These are phyloP conservation scores for Fusarium scirpi DNA, from an alignment of 2,329 filamentous ascomycete genomes.

Conservation along the genomic window DNA sequence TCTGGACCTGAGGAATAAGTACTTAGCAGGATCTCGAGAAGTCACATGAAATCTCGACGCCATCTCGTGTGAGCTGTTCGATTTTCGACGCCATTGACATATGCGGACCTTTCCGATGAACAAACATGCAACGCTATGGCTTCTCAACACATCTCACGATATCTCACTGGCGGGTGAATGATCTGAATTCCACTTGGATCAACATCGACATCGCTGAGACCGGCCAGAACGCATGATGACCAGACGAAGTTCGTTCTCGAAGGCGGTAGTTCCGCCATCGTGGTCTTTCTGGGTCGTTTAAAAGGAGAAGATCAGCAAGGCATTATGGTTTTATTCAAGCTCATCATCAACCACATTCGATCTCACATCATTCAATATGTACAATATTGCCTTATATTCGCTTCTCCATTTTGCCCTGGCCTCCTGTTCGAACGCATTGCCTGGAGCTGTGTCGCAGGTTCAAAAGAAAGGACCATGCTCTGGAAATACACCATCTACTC, in stretches of 20 bases:
- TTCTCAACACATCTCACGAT: conserved; percentile 3
- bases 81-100: conserved; percentile 7
- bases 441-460: conserved; percentile 11
- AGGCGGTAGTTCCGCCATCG: conserved; percentile 18
- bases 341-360: not conserved
- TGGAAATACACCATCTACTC: conserved; percentile 51
- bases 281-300: conserved; percentile 7
- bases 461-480: conserved; percentile 22
- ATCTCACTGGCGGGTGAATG: conserved; percentile 4
- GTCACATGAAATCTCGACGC: not conserved
- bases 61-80: not conserved
- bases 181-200: not conserved
- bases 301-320: not conserved
- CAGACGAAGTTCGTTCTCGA: not conserved
- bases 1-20: not conserved
- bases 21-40: not conserved
- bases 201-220: conserved; percentile 14
- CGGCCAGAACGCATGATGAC: conserved; percentile 9
- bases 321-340: not conserved
- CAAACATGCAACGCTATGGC: conserved; percentile 5
- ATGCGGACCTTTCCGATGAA: conserved; percentile 32
- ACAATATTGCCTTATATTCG: conserved; percentile 1
- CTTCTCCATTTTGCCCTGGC: conserved; percentile 8
- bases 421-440: conserved; percentile 9
- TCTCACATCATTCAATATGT: conserved; percentile 8